phyloP scores from a whole-genome alignment of 306 rosid genomes.

The Rosa chinensis region DNA sequence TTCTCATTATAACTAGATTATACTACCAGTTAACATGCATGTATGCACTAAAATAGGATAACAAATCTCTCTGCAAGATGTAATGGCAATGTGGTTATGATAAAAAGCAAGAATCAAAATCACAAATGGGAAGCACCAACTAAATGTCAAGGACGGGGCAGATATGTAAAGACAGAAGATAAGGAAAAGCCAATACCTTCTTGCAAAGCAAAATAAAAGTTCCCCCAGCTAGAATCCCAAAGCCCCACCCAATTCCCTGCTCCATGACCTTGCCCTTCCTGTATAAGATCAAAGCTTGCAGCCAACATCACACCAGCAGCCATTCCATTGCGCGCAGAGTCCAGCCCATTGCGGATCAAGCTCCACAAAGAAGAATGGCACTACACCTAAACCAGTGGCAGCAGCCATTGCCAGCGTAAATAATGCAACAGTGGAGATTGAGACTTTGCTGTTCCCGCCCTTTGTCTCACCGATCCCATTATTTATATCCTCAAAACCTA shows the following conservation, averaged over 20 bases:
- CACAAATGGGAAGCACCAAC: conserved; percentile 2
- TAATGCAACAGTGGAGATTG: conserved; percentile 87
- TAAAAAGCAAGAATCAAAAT: neutral
- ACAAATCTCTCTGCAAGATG: conserved; percentile 15
- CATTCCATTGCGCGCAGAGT: conserved; percentile 95
- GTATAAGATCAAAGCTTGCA: conserved; percentile 91
- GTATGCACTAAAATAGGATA: conserved; percentile 6
- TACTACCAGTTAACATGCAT: neutral
- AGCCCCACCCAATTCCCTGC: conserved; percentile 92
- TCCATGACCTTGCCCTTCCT: conserved; percentile 90
- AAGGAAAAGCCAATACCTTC: conserved; percentile 50
- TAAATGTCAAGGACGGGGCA: conserved; percentile 13
- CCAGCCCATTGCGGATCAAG: conserved; percentile 99
- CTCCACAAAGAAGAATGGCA: conserved; percentile 98
- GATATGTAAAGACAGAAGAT: neutral
- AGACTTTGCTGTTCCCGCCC: conserved; percentile 63
- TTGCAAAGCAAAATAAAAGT: conserved; percentile 91
- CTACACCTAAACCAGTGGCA: conserved; percentile 97
- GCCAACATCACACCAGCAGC: conserved; percentile 99
- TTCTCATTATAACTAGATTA: neutral
- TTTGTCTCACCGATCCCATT: conserved; percentile 52
- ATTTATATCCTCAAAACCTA: conserved; percentile 42
- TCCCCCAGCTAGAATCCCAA: conserved; percentile 87
- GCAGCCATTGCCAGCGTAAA: conserved; percentile 98
- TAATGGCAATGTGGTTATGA: neutral